Evolutionary conservation across 352 stramenopile species (phyloP).

Genomic region (Elongisporangium senticosum): DNA sequence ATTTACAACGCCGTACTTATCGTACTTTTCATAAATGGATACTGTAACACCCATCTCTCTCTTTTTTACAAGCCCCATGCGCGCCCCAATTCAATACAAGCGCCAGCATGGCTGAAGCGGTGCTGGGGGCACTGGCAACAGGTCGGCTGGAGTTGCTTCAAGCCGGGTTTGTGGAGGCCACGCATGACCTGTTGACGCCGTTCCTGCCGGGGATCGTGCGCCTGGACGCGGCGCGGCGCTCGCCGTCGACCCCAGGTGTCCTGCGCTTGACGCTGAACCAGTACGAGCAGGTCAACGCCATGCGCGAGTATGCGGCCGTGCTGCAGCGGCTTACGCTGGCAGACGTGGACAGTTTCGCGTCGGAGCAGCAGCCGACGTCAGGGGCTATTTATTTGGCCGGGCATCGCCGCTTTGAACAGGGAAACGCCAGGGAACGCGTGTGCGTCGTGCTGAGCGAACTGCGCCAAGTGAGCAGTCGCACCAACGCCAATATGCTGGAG

Average conservation of each 20-base stretch:
- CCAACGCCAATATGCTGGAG: slow-evolving; percentile 17
- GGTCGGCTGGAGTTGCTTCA: no score
- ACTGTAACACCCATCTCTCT: no score
- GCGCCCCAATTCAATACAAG: no score
- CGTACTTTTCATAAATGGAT: no score
- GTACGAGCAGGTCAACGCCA: slow-evolving; percentile 32
- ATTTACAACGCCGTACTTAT: no score
- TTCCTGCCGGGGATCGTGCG: slow-evolving; percentile 48
- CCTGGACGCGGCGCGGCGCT: slow-evolving; percentile 26
- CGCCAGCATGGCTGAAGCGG: no score
- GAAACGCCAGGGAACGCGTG: slow-evolving; percentile 18
- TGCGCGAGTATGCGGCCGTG: slow-evolving; percentile 34
- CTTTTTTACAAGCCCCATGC: no score
- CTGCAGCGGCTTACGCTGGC: slow-evolving; percentile 20
- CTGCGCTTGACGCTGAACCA: slow-evolving; percentile 20
- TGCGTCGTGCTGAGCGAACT: slow-evolving; percentile 34
- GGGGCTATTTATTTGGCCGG: slow-evolving; percentile 5
- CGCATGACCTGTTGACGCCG: slow-evolving; percentile 20
- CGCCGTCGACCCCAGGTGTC: slow-evolving; percentile 6
- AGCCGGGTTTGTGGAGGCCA: no score
- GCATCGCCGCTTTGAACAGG: slow-evolving; percentile 50
- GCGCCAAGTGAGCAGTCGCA: background rate
- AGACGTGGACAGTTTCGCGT: slow-evolving; percentile 15
- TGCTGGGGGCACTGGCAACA: no score
- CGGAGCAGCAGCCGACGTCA: slow-evolving; percentile 5